Evolutionary conservation across 352 stramenopile genomes (phyloP).

Genomic region (Plasmopara muralis): DNA sequence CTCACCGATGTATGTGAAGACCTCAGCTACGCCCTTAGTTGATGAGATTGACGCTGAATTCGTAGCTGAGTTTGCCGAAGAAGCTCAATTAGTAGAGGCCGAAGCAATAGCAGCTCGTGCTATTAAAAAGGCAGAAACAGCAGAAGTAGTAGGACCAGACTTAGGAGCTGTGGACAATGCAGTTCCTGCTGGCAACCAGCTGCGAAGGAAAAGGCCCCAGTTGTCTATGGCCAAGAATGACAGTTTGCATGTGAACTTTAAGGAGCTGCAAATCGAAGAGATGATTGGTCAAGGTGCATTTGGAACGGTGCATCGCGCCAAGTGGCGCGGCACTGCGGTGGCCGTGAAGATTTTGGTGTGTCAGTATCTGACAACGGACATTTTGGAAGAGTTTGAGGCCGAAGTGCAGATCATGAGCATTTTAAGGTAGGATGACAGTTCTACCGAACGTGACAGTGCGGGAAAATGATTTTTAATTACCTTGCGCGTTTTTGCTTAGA

Average conservation of each 20-base stretch:
- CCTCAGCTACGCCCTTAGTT: conserved; percentile 46
- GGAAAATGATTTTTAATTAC: conserved; percentile 3
- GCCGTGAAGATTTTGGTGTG: conserved; percentile 83
- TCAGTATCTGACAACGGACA: conserved; percentile 76
- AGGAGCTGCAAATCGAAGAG: conserved; percentile 67
- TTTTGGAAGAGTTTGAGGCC: conserved; percentile 82
- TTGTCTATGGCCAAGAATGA: conserved; percentile 57
- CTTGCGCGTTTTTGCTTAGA: conserved; percentile 20
- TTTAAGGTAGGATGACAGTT: conserved; percentile 38
- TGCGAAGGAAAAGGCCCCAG: conserved; percentile 26
- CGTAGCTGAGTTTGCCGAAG: conserved; percentile 17
- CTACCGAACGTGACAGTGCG: neutral
- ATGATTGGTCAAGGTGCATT: conserved; percentile 84
- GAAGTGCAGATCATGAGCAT: conserved; percentile 89
- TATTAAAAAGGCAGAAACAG: conserved; percentile 3
- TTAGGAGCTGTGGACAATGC: conserved; percentile 2
- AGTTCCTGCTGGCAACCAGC: conserved; percentile 1
- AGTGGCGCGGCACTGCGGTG: conserved; percentile 66
- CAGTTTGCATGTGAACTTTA: conserved; percentile 76
- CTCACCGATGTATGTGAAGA: conserved; percentile 83
- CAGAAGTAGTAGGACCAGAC: conserved; percentile 7
- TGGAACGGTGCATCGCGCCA: conserved; percentile 68
- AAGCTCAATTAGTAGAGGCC: conserved; percentile 8
- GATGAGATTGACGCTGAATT: conserved; percentile 35
- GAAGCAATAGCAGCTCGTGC: conserved; percentile 4